Conservation (phyloP, 257 asterid species). For the Lavandula angustifolia region DNA sequence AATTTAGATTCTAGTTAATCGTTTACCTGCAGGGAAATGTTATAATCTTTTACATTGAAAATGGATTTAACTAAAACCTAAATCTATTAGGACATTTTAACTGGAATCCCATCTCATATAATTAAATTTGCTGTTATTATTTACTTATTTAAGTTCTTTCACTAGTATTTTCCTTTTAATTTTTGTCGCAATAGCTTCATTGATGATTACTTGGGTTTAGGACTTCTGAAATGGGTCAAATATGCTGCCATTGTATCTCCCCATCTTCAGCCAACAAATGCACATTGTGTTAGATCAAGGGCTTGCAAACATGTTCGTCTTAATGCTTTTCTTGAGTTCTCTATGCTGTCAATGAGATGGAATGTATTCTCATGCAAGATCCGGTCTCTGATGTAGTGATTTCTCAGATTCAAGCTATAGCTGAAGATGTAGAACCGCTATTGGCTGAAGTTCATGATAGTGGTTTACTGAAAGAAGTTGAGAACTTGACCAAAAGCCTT, state of each 20-base stretch:
- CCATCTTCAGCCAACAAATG: conserved; percentile 23
- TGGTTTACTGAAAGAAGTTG: conserved; percentile 89
- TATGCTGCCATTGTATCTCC: background rate
- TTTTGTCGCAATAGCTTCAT: background rate
- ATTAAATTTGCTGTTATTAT: background rate
- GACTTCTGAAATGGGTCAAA: background rate
- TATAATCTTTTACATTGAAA: background rate
- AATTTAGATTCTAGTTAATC: background rate
- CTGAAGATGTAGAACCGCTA: conserved; percentile 87
- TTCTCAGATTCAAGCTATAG: conserved; percentile 93
- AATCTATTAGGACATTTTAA: conserved; percentile 12
- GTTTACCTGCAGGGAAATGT: background rate
- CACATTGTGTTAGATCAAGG: conserved; percentile 4
- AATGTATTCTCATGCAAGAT: conserved; percentile 57
- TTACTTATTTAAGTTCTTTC: background rate
- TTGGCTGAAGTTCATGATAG: conserved; percentile 82
- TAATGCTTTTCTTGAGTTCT: conserved; percentile 18
- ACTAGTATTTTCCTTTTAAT: conserved; percentile 3
- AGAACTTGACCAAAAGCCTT: conserved; percentile 83
- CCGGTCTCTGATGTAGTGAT: conserved; percentile 67
- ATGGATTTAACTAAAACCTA: background rate
- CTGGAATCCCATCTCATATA: conserved; percentile 7
- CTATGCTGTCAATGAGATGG: conserved; percentile 16
- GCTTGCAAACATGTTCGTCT: conserved; percentile 15
- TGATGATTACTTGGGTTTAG: background rate